Base-by-base conservation (phyloP, 257 asterid species). In the Striga asiatica region DNA sequence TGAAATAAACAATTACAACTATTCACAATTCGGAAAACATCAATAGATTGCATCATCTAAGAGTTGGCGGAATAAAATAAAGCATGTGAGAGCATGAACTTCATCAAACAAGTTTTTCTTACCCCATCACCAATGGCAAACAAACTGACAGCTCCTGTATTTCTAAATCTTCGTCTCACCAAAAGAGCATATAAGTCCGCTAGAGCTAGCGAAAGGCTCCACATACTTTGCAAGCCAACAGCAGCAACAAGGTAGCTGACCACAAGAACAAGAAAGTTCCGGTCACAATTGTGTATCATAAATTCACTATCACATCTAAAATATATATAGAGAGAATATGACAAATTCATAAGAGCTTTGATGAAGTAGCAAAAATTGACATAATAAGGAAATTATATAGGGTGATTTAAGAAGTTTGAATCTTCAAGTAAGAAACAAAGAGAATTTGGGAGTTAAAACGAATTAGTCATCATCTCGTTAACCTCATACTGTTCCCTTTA, bases 111-210 rank as follows among this genome's bases (percentile, higher is more conserved):
- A 43, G 66, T 45, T 54, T 51, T 21, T 56, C 94, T 79, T 79
- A 89, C 97, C 93, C 88, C 94, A 74, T 89, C 97, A 32, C 95
- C 95, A 52, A 89, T 67, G 66, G 93, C 75, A 29, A 89, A 89
- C 57, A 80, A 58, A 68, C 93, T 64, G 73, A 89, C 70, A 28
- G 74, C 65, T 50, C 75, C 75, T 2, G 61, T 31, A 67, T 74
- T 79, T 69, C 92, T 78, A 67, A 77, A 89, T 60, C 87, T 79
- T 55, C 94, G 81, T 56, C 71, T 76, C 76, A 89, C 95, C 63
- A 71, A 55, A 60, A 89, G 76, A 38, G 93, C 89, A 66, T 89
- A 82, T 20, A 62, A 27, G 53, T 85, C 95, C n/a, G 74, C 73
- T 61, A 85, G 61, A 38, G 94, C 92, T 62, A 88, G 80, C 48